Base-by-base conservation (phyloP, 352 stramenopile genomes). In the Phytophthora tentaculata region DNA sequence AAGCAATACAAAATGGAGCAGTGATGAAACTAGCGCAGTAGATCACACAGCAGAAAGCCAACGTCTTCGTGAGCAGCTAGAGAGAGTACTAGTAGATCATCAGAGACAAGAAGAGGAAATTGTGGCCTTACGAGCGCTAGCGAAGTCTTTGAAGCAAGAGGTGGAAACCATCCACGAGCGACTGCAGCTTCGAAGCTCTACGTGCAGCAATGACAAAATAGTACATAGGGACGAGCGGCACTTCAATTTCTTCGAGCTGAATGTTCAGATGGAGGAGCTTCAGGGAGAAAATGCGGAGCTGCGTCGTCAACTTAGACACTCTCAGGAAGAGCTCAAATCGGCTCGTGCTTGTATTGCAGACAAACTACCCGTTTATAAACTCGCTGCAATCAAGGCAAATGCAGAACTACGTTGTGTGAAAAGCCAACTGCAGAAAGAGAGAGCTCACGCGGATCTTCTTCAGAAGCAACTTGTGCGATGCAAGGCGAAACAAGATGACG, bases 21-120 rank as follows among this genome's bases (percentile, higher is more conserved):
- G 43, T 20, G 62, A 69, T 12, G 49, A 67, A 12, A 39, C 20
- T 12, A 23, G 20, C 8, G 29, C 35, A 8, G 17, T 68, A 4
- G 51, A 77, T 19, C 47, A 76, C 29, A 63, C 60, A 17, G 56
- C 29, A 7, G 80, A 88, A 26, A 86, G 77, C 26, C 64, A 64
- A 26, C 69, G 69, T 1, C 67, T 91, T 45, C 79, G 83, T n/a
- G 71, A 74, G 26, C 72, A 88, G 39, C 54, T 91, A 6, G 69
- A 88, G 57, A 69, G 71, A 24, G 73, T 83, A 7, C 52, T 89
- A 22, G 43, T 64, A 0, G 71, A 87, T 41, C 76, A 85, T n/a
- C 63, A 83, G 41, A 72, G 75, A 22, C 81, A 89, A 64, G 70
- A 80, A 47, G 81, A 91, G 23, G 83, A 89, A 60, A 83, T 91